Evolutionary conservation across 1,284 basidiomycete genomes (phyloP), one percentile per base, ranked within the genome.

Genomic region (Fomitopsis palustris): DNA sequence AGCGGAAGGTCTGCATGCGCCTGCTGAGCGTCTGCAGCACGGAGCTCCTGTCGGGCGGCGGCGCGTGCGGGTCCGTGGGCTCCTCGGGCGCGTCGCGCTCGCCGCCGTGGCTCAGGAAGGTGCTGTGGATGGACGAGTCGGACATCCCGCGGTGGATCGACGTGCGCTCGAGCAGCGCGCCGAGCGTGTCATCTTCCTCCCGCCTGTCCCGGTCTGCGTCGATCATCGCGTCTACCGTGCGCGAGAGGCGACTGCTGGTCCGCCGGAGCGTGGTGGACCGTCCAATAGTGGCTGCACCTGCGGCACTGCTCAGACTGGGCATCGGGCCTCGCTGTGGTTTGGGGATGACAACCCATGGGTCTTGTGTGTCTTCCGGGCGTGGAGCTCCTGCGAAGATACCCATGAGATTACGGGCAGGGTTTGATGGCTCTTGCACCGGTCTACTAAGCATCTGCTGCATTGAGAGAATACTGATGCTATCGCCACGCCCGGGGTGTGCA

Each of bases 91-190:
- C 54, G 42, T 65, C 62, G 23, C 45, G 45, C 7, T 67, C 77
- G 10, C 72, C 49, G 49, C 49, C 78, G 52, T 88, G 86, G 54
- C 72, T 78, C 55, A 86, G 75, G 72, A 90, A 95, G 0, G 91
- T 91, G 1, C 92, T 90, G 61, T 87, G 90, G 61, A 97, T 94
- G 1, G 92, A 95, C 5, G 93, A 95, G 71, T 97, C 95, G 1
- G 90, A 93, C 41, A 96, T 74, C 1, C 93, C 93, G 55, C 95
- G 82, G 17, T 89, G 82, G 21, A 86, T 84, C 5, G 96, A 77
- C 4, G 85, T 86, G 27, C 88, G 84, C 58, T 90, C 81, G n/a
- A 88, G 74, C 14, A 87, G 70, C 61, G 72, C 81, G 71, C 72
- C 67, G 19, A 78, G 83, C 2, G 92, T 90, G 67, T 95, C 92